These are phyloP conservation scores for Calonectria montana DNA, from an alignment of 2,329 filamentous ascomycete species.

Conservation along the genomic window DNA sequence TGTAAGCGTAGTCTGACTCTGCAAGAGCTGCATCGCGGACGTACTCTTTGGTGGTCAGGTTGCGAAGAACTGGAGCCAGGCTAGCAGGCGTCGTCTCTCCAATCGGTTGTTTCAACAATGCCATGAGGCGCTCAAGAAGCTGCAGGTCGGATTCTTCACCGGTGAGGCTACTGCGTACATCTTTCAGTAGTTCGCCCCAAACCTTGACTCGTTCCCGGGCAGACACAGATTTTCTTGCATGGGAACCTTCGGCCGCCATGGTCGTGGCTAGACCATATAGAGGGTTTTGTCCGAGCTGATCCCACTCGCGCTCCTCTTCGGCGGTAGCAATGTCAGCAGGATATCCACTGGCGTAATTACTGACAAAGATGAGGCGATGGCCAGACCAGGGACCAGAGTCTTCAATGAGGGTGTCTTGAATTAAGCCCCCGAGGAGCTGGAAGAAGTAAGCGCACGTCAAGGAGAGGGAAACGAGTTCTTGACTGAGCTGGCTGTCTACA, in stretches of 20 bases:
- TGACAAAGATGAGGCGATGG: slow-evolving; percentile 12
- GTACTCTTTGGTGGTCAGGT: slow-evolving; percentile 22
- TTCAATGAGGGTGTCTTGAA: not conserved
- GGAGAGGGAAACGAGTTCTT: slow-evolving; percentile 11
- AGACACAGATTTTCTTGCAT: not conserved
- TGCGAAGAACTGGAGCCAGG: slow-evolving; percentile 18
- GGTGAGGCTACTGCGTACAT: not conserved
- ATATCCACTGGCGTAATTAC: not conserved
- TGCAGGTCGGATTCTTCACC: not conserved
- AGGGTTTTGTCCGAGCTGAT: not conserved
- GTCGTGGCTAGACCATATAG: not conserved
- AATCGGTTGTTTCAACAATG: not conserved
- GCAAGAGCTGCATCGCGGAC: slow-evolving; percentile 5
- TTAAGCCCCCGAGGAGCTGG: not conserved
- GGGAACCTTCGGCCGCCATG: not conserved
- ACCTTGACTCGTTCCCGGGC: not conserved
- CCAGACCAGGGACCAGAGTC: slow-evolving; percentile 15
- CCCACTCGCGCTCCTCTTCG: slow-evolving; percentile 4
- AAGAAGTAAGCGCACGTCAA: slow-evolving; percentile 25
- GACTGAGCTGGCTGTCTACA: not conserved
- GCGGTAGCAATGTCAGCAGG: not conserved
- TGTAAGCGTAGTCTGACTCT: not conserved
- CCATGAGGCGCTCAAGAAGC: not conserved
- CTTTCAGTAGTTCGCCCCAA: not conserved
- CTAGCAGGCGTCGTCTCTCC: not conserved